These are phyloP conservation scores for Malassezia nana DNA, from an alignment of 1,284 basidiomycete genomes.

Conservation along the genomic window DNA sequence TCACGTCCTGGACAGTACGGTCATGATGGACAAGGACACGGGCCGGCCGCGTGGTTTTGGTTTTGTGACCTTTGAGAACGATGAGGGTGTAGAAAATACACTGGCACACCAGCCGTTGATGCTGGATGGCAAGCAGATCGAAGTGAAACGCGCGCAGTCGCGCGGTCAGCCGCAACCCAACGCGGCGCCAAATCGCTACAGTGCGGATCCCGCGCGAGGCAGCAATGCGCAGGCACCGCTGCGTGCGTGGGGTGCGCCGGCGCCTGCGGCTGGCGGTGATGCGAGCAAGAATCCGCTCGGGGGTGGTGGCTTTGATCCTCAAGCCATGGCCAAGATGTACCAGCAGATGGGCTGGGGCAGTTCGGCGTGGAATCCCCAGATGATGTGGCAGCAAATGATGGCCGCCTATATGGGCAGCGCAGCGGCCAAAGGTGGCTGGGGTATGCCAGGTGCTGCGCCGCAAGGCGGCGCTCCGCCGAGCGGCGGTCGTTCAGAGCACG, in stretches of 20 bases:
- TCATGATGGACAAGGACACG: slow-evolving; percentile 97
- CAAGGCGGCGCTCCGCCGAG: slow-evolving; percentile 18
- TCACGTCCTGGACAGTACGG: slow-evolving; percentile 86
- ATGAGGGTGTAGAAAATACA: slow-evolving; percentile 66
- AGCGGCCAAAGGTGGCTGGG: slow-evolving; percentile 8
- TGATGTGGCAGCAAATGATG: slow-evolving; percentile 46
- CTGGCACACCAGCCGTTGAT: slow-evolving; percentile 40
- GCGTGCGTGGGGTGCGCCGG: slow-evolving; percentile 20
- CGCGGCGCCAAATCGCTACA: slow-evolving; percentile 16
- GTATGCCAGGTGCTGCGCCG: slow-evolving; percentile 7
- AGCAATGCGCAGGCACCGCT: slow-evolving; percentile 11
- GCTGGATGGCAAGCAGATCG: slow-evolving; percentile 60
- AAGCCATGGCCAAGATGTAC: slow-evolving; percentile 55
- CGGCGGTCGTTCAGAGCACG: slow-evolving; percentile 49
- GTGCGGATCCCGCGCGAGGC: slow-evolving; percentile 15
- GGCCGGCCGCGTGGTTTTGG: slow-evolving; percentile 93
- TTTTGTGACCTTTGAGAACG: slow-evolving; percentile 83
- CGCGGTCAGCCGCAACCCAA: slow-evolving; percentile 23
- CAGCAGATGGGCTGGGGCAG: slow-evolving; percentile 52
- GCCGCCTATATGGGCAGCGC: slow-evolving; percentile 21
- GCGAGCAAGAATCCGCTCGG: neutral
- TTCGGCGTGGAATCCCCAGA: slow-evolving; percentile 41
- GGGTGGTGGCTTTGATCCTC: slow-evolving; percentile 49
- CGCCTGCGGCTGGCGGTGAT: slow-evolving; percentile 20
- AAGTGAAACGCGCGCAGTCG: slow-evolving; percentile 60